These are phyloP conservation scores for Noccaea caerulescens DNA, from an alignment of 345 rosid genomes.

Conservation along the genomic window DNA sequence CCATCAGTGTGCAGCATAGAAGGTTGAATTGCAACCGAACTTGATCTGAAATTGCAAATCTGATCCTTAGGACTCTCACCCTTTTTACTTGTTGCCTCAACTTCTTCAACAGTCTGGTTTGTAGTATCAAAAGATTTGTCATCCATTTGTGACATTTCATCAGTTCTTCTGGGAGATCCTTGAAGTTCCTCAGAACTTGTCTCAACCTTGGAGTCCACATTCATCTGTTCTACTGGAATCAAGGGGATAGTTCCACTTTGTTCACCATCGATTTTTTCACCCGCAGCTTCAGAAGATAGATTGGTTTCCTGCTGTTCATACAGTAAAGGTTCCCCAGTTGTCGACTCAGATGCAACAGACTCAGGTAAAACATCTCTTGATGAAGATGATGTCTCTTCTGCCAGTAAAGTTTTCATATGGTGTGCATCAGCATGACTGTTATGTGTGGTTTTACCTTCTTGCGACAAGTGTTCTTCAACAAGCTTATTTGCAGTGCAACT, in stretches of 20 bases:
- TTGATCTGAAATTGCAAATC: conserved; percentile 17
- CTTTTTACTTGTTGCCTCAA: neutral
- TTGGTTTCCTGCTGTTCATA: conserved; percentile 31
- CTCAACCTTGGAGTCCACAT: conserved; percentile 11
- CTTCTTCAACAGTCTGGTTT: conserved; percentile 34
- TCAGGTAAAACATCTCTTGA: conserved; percentile 20
- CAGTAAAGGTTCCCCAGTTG: conserved; percentile 32
- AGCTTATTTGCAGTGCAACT: neutral
- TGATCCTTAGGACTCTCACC: conserved; percentile 2
- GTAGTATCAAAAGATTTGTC: conserved; percentile 7
- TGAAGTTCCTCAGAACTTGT: conserved; percentile 31
- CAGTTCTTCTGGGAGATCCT: conserved; percentile 17
- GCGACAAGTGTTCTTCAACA: conserved; percentile 10
- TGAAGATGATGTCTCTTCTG: conserved; percentile 18
- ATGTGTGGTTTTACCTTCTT: conserved; percentile 19
- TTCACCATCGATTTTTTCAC: conserved; percentile 18
- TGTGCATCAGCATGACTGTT: conserved; percentile 18
- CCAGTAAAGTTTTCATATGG: conserved; percentile 11
- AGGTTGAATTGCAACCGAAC: conserved; percentile 22
- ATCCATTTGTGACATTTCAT: conserved; percentile 25
- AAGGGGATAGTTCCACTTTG: conserved; percentile 1
- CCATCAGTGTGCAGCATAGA: conserved; percentile 27
- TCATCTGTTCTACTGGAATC: conserved; percentile 30
- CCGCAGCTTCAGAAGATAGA: conserved; percentile 21
- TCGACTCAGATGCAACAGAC: conserved; percentile 24